Base-by-base conservation (phyloP, 345 rosid species). In the Cardamine chenopodiifolia region DNA sequence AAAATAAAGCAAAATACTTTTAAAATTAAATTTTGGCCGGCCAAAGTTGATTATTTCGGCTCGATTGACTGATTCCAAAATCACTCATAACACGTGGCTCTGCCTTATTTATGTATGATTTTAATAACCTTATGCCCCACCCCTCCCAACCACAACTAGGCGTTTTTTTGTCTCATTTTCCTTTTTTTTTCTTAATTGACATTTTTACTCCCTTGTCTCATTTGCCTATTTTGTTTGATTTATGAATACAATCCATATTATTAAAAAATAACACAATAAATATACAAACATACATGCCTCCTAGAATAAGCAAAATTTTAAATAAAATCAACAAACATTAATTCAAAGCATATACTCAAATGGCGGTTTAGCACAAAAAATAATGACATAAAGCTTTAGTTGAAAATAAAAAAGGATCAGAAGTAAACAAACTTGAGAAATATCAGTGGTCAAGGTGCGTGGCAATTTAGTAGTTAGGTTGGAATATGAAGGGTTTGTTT, bases 21-120 rank as follows among this genome's bases (percentile, higher is more conserved):
- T 7, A 25, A 52, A 28, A 5, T 26, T 9, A 37, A 10, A 9
- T 23, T 50, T 50, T 10, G 29, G 79, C 68, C 68, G 56, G 62
- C 74, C 63, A 68, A 75, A 75, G 79, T 75, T 75, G 69, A 68
- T 67, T 40, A 62, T 60, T 22, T 68, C 56, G 63, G 62, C 50
- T 50, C 56, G 7, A 61, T 60, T 68, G 79, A 75, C 79, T 37
- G 34, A 39, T 15, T 75, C 68, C 20, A 8, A 37, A 45, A 52
- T 18, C 42, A 40, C 42, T 50, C 23, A 20, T n/a, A 35, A 60
- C 62, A 60, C 63, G 59, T 66, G 53, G 57, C 10, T 26, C 78
- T 65, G 49, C 71, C 31, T 56, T 44, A 32, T 23, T 44, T 57
- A 14, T 42, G 1, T n/a, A n/a, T n/a, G n/a, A 14, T 14, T 19